Conservation (phyloP, 2,329 filamentous ascomycete species). For the Phaeosphaeria sp. region DNA sequence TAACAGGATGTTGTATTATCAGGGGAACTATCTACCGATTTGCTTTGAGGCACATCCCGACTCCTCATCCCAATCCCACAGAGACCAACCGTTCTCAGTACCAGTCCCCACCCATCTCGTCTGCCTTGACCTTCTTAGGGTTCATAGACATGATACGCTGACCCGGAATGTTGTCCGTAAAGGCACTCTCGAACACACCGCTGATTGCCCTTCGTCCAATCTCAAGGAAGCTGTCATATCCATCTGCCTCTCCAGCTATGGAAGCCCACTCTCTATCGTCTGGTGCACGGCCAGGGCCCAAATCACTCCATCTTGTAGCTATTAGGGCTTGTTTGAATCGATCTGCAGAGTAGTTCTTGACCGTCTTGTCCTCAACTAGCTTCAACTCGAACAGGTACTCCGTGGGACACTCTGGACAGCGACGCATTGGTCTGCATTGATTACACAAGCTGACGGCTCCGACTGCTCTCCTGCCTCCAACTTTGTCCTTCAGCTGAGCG, state of each 20-base stretch:
- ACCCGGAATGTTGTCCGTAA: constrained; percentile 63
- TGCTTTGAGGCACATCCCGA: too few relatives aligned
- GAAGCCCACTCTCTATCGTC: constrained; percentile 62
- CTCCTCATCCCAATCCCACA: too few relatives aligned
- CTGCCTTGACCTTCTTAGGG: constrained; percentile 60
- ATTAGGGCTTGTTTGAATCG: constrained; percentile 67
- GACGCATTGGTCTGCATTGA: constrained; percentile 64
- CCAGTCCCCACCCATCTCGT: constrained; percentile 65
- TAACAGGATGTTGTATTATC: too few relatives aligned
- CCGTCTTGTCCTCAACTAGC: constrained; percentile 61
- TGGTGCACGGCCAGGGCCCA: constrained; percentile 59
- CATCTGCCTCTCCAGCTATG: constrained; percentile 50
- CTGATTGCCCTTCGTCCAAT: constrained; percentile 64
- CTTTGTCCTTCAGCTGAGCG: constrained; percentile 46
- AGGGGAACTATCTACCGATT: too few relatives aligned
- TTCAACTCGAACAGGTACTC: constrained; percentile 69
- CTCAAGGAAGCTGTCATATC: constrained; percentile 62
- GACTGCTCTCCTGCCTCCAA: constrained; percentile 39
- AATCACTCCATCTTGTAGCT: constrained; percentile 67
- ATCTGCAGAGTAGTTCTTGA: constrained; percentile 46
- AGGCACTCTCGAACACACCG: constrained; percentile 65
- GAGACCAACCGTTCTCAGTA: constrained; percentile 53
- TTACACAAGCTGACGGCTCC: constrained; percentile 62
- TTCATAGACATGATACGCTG: constrained; percentile 66
- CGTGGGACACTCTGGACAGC: constrained; percentile 67